Percentiles rank a stretch among this genome's conserved stretches.
Evolutionary conservation across 2,329 filamentous ascomycete species (phyloP).

Genomic region (Aureobasidium leucospermi): DNA sequence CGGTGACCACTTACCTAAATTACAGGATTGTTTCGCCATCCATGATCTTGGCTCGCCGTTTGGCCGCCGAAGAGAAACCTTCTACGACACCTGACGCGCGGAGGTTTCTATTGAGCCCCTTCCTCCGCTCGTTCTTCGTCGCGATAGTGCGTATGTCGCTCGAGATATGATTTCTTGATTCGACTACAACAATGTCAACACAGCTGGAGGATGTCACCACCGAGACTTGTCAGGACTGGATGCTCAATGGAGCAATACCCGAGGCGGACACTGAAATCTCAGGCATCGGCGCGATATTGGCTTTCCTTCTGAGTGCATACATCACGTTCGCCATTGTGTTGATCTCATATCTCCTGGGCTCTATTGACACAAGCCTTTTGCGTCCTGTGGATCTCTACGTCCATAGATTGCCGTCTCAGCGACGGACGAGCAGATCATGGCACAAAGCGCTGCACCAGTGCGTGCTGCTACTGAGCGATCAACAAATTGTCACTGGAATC

Average conservation of each 20-base stretch:
- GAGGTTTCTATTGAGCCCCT: background rate
- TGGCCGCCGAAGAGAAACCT: constrained; percentile 1
- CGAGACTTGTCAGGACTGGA: background rate
- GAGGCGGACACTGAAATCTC: constrained; percentile 19
- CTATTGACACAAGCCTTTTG: background rate
- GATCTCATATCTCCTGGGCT: constrained; percentile 14
- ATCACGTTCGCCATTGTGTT: constrained; percentile 18
- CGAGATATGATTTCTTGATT: too few species aligned
- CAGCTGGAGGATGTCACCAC: background rate
- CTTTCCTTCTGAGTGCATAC: constrained; percentile 20
- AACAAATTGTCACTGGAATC: constrained; percentile 25
- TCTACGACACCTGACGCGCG: background rate
- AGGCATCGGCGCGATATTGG: constrained; percentile 19
- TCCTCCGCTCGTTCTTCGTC: background rate
- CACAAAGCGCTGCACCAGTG: constrained; percentile 12
- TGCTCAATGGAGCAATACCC: constrained; percentile 6
- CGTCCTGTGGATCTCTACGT: background rate
- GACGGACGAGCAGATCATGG: background rate
- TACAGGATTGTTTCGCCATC: background rate
- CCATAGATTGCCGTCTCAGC: background rate
- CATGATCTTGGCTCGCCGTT: background rate
- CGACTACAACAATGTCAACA: background rate
- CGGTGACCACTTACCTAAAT: background rate
- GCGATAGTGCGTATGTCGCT: background rate
- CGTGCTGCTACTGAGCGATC: constrained; percentile 22